Conservation (phyloP, 140 eudicot species). For the Bidens hawaiensis region DNA sequence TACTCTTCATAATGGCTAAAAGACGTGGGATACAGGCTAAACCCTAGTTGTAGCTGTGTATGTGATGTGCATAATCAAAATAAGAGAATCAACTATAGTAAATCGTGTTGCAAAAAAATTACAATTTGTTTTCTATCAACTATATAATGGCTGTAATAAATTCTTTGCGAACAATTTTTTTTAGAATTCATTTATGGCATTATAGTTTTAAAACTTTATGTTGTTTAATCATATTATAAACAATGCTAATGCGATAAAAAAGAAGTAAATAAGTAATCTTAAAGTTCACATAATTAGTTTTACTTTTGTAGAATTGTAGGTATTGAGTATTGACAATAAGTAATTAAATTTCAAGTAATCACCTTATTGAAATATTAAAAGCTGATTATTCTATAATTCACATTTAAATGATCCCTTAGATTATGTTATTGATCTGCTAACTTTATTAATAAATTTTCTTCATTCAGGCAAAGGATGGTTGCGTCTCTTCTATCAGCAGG, state of each 20-base stretch:
- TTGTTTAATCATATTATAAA: not conserved
- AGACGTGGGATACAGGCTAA: not conserved
- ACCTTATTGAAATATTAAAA: not conserved
- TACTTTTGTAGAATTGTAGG: not conserved
- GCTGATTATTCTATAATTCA: not conserved
- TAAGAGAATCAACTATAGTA: not conserved
- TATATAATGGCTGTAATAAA: not conserved
- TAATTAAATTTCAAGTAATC: too few relatives aligned
- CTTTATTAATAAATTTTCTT: not conserved
- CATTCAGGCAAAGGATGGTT: slow-evolving; percentile 86
- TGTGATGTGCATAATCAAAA: not conserved
- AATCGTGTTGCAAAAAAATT: not conserved
- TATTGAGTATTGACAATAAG: too few relatives aligned
- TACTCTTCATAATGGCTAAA: not conserved
- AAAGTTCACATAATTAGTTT: not conserved
- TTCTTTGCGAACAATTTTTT: not conserved
- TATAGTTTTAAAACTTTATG: not conserved
- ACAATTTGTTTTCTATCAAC: not conserved
- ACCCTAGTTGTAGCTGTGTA: not conserved
- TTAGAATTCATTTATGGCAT: not conserved
- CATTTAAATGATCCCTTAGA: not conserved
- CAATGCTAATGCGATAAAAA: not conserved
- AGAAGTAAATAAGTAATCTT: not conserved
- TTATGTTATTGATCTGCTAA: slow-evolving; percentile 10
- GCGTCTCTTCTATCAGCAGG: slow-evolving; percentile 91